Evolutionary conservation across 257 asterid species (phyloP).

Genomic region (Przewalskia tangutica): DNA sequence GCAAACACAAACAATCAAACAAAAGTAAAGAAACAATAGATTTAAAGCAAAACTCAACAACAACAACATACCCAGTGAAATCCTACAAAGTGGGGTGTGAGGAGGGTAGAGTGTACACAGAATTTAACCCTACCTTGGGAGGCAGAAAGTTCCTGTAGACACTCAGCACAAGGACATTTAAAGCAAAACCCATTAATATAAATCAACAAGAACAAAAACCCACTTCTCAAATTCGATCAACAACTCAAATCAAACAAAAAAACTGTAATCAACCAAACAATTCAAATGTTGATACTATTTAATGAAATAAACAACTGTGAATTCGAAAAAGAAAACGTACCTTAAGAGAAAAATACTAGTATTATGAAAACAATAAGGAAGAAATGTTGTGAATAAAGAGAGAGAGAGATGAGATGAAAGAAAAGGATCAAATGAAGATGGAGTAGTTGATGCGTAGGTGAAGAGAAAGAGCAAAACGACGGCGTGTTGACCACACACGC

Average conservation of each 20-base stretch:
- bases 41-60: no score
- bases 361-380: neutral
- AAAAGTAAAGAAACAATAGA: no score
- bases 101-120: no score
- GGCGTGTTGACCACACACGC: conserved; percentile 27
- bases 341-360: neutral
- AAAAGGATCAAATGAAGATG: neutral
- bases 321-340: conserved; percentile 1
- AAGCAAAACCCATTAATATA: neutral
- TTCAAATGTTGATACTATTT: neutral
- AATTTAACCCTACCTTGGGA: no score
- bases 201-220: neutral
- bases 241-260: neutral
- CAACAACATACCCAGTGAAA: no score
- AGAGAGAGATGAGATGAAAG: neutral
- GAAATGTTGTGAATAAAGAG: neutral
- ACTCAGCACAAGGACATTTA: no score
- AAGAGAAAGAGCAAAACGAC: conserved; percentile 6
- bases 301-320: neutral
- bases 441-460: conserved; percentile 3
- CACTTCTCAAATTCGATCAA: neutral
- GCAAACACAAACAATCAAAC: no score
- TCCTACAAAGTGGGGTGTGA: no score
- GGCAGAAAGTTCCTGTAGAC: no score
- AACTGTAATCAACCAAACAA: neutral